Base-by-base conservation (phyloP, 2,329 filamentous ascomycete species). In the Remersonia thermophila region DNA sequence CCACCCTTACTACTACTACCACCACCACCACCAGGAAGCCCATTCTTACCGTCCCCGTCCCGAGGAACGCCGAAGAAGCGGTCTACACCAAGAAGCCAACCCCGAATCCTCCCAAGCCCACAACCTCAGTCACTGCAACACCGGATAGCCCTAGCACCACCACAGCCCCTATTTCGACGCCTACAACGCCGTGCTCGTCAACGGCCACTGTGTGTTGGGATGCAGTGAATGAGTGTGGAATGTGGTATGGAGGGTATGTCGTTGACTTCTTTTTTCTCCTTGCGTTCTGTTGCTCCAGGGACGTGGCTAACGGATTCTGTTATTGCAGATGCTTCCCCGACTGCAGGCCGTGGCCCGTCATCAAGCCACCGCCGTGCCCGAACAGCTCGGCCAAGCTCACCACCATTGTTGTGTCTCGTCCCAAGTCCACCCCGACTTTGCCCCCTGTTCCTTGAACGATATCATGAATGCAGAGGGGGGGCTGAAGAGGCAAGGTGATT, bases 271-370 rank as follows among this genome's bases (percentile, higher is more conserved):
- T 10, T 8, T 14, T n/a, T 7, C 13, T 7, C 8, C 8, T 26
- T 4, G 12, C 7, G 7, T 11, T 16, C 15, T 12, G 4, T 11
- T 12, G 16, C 36, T 15, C 29, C 2, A 8, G 16, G 28, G 28
- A 14, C 11, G 7, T 16, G 7, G n/a, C n/a, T 7, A 29, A 29
- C n/a, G n/a, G n/a, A n/a, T n/a, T n/a, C n/a, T n/a, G n/a, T n/a
- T n/a, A n/a, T n/a, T n/a, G n/a, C 9, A 45, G 44, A 14, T 47
- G 45, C 39, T 47, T 47, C 36, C 37, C 43, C 7, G 41, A 43
- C 33, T 45, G 40, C 36, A 38, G 34, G 30, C 45, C 45, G 14
- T 47, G 41, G 39, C 45, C 45, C 7, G 43, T 43, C 5, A 42
- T 44, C 13, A 36, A 27, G n/a, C 30, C 39, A 15, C 45, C 45